Evolutionary conservation across 2,329 filamentous ascomycete species (phyloP).

Genomic region (Aspergillus luchuensis): DNA sequence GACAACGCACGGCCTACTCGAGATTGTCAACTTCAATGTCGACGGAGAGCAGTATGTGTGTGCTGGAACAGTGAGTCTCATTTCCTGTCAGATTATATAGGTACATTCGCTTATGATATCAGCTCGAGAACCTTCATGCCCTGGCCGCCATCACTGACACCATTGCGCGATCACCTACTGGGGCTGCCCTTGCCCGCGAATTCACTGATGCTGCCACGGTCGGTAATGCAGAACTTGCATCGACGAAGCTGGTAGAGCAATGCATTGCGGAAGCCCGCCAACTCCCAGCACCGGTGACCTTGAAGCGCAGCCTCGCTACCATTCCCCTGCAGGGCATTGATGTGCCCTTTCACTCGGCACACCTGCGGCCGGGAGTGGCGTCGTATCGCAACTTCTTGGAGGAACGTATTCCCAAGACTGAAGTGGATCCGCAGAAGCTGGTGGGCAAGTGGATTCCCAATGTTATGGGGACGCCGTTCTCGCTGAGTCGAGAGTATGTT

Average conservation of each 20-base stretch:
- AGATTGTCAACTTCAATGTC: constrained; percentile 92
- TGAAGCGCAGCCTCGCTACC: neutral
- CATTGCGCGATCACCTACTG: neutral
- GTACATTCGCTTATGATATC: neutral
- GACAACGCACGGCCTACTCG: constrained; percentile 85
- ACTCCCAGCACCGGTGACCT: neutral
- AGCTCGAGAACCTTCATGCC: constrained; percentile 7
- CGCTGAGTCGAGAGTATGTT: neutral
- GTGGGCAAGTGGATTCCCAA: constrained; percentile 11
- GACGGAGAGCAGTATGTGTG: constrained; percentile 66
- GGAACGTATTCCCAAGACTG: neutral
- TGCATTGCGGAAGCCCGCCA: neutral
- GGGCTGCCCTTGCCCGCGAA: neutral
- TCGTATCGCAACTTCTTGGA: constrained; percentile 5
- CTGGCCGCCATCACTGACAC: neutral
- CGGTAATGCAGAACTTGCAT: neutral
- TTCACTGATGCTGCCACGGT: neutral
- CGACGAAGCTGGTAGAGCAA: neutral
- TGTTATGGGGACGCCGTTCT: constrained; percentile 7
- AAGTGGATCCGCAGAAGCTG: constrained; percentile 4
- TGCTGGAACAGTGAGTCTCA: constrained; percentile 53
- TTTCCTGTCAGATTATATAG: fast-evolving
- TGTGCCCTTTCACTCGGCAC: constrained; percentile 11
- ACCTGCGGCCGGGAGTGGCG: constrained; percentile 4
- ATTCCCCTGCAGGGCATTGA: constrained; percentile 10